A percentile compares a stretch with the other conserved stretches of the same genome.
Evolutionary conservation across 1,139 yeast species (phyloP).

Genomic region (Taiozyma sp.): DNA sequence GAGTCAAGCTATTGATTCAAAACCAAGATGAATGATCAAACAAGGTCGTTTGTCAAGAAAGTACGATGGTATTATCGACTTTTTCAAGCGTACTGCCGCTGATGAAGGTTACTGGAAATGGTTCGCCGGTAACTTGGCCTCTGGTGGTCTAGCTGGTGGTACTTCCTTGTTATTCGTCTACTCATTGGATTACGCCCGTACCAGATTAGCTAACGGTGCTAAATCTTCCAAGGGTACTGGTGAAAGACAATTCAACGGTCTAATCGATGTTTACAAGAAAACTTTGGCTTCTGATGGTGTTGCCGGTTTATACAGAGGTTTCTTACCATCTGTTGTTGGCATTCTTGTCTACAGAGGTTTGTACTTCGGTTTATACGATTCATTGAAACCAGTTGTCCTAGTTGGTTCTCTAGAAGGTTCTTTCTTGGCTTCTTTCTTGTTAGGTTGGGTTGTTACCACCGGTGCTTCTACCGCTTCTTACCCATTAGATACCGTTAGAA

Average conservation of each 20-base stretch:
- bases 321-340: conserved; percentile 79
- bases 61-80: conserved; percentile 66
- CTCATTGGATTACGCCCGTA: conserved; percentile 81
- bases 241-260: conserved; percentile 76
- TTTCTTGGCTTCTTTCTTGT: conserved; percentile 70
- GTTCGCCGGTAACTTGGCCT: conserved; percentile 78
- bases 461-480: conserved; percentile 78
- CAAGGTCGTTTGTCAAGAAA: conserved; percentile 67
- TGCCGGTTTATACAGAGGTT: conserved; percentile 82
- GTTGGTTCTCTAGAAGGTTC: conserved; percentile 69
- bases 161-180: conserved; percentile 69
- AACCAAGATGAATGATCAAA: conserved; percentile 81
- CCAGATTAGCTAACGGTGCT: conserved; percentile 82
- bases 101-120: conserved; percentile 61
- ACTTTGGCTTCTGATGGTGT: conserved; percentile 73
- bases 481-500: conserved; percentile 80
- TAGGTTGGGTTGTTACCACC: conserved; percentile 79
- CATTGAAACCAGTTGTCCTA: conserved; percentile 70
- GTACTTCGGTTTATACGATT: conserved; percentile 79
- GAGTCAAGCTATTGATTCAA: conserved; percentile 76
- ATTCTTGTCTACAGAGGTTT: conserved; percentile 81
- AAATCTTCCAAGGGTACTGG: conserved; percentile 64
- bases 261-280: conserved; percentile 73
- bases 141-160: conserved; percentile 85
- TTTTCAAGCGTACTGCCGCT: conserved; percentile 69